Evolutionary conservation across 257 asterid species (phyloP), one percentile per base, ranked within the genome.

Genomic region (Mitragyna speciosa): DNA sequence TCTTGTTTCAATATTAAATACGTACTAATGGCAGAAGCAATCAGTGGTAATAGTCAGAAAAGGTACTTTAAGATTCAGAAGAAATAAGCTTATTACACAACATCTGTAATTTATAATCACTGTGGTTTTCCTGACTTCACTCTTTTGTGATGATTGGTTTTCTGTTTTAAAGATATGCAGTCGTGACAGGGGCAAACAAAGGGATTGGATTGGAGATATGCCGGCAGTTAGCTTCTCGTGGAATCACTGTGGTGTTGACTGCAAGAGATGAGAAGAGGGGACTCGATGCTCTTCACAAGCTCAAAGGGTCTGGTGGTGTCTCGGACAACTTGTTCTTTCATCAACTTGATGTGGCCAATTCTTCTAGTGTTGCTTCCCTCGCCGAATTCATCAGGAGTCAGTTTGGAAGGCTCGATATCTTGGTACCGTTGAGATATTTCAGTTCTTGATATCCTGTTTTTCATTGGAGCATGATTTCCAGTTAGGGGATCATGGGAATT

Each of bases 181-280:
- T 87, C 12, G 84, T 90, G 2, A 85, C 88, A 0, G 92, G 92
- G 9, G 88, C 83, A n/a, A 90, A 89, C 73, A 89, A 82, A 77
- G 92, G 94, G n/a, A 86, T 90, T 30, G 91, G 91, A 19, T 81
- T 83, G 70, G 89, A 85, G 70, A 75, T 87, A 0, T 86, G 90
- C 67, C 82, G 80, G 74, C 85, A 85, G 26, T 85, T 91, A 24
- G 93, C 90, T 48, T 77, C 82, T 5, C 64, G 80, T 41, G 93
- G 91, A 1, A 84, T 89, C 4, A 33, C 68, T 1, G 92, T 91
- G 68, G 79, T 90, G 45, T 79, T 89, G 39, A 77, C 87, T 11
- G 86, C 90, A 19, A 83, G 92, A 78, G 84, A 84, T 72, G 85
- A 76, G 72, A 78, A 80, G 36, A 83, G 88, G 76, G 92, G 92